Conservation (phyloP, 1,284 basidiomycete genomes). For the Bjerkandera adusta region DNA sequence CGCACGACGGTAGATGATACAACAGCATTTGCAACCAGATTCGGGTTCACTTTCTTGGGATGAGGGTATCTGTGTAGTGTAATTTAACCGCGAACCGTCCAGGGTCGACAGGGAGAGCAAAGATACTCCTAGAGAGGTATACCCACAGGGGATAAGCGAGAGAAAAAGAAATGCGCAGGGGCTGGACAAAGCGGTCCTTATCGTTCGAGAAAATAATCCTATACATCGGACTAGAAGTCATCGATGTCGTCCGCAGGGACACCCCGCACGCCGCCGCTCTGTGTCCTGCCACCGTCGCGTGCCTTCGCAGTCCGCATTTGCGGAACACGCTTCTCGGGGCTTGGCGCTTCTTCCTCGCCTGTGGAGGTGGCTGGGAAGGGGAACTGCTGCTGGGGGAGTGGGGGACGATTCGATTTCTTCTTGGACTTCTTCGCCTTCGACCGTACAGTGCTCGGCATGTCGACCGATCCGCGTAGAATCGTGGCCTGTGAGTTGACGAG, state of each 20-base stretch:
- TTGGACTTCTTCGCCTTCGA: slow-evolving; percentile 22
- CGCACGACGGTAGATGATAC: slow-evolving; percentile 2
- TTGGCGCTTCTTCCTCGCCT: slow-evolving; percentile 19
- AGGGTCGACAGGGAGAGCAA: not conserved
- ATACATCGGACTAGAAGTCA: slow-evolving; percentile 26
- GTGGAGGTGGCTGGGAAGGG: slow-evolving; percentile 57
- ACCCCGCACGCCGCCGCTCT: slow-evolving; percentile 77
- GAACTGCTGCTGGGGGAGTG: slow-evolving; percentile 41
- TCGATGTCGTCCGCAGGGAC: slow-evolving; percentile 38
- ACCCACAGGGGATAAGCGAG: slow-evolving; percentile 2
- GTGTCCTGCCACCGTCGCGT: slow-evolving; percentile 74
- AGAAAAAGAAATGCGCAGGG: not conserved
- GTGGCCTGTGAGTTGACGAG: slow-evolving; percentile 13
- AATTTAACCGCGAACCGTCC: not conserved
- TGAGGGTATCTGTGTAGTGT: not conserved
- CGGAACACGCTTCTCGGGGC: slow-evolving; percentile 33
- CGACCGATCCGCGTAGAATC: slow-evolving; percentile 13
- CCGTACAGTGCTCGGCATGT: slow-evolving; percentile 9
- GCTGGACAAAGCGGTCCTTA: not conserved
- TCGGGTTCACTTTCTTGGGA: not conserved
- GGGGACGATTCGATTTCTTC: slow-evolving; percentile 22
- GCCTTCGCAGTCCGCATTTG: slow-evolving; percentile 67
- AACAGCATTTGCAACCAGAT: not conserved
- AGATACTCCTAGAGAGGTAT: not conserved
- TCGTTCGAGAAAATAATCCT: not conserved